These are phyloP conservation scores for Fusarium xyrophilum DNA, from an alignment of 2,329 filamentous ascomycete species.

Conservation along the genomic window DNA sequence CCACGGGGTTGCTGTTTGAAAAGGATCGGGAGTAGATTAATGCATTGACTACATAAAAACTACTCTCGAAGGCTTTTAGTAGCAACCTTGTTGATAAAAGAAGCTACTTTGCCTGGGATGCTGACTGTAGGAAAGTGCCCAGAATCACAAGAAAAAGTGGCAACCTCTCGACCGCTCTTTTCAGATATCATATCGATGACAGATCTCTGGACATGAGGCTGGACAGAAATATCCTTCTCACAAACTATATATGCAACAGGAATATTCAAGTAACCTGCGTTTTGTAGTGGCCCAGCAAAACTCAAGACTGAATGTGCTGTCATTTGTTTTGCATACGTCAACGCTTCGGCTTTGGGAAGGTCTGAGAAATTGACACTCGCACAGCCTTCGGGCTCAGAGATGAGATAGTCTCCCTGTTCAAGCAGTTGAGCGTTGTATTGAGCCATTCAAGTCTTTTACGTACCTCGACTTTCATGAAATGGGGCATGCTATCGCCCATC, in stretches of 20 bases:
- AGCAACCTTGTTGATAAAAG: background rate
- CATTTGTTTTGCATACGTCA: background rate
- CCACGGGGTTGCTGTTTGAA: rapidly evolving
- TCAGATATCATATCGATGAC: background rate
- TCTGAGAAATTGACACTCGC: background rate
- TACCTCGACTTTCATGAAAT: background rate
- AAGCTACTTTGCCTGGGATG: rapidly evolving
- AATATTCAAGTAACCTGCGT: background rate
- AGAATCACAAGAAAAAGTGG: background rate
- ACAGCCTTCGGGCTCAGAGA: background rate
- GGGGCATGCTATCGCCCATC: background rate
- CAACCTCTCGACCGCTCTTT: background rate
- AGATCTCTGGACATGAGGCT: background rate
- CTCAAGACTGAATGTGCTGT: background rate
- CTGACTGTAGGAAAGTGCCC: background rate
- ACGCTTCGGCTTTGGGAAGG: background rate
- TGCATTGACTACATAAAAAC: rapidly evolving
- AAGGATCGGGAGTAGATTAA: rapidly evolving
- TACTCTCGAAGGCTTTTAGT: rapidly evolving
- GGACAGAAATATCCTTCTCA: background rate
- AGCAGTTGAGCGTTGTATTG: too few species aligned
- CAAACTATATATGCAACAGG: background rate
- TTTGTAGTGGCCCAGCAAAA: background rate
- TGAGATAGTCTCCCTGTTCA: background rate
- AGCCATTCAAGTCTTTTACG: rapidly evolving